phyloP scores from a whole-genome alignment of 108 stramenopile genomes.

The Nitzschia sp. region DNA sequence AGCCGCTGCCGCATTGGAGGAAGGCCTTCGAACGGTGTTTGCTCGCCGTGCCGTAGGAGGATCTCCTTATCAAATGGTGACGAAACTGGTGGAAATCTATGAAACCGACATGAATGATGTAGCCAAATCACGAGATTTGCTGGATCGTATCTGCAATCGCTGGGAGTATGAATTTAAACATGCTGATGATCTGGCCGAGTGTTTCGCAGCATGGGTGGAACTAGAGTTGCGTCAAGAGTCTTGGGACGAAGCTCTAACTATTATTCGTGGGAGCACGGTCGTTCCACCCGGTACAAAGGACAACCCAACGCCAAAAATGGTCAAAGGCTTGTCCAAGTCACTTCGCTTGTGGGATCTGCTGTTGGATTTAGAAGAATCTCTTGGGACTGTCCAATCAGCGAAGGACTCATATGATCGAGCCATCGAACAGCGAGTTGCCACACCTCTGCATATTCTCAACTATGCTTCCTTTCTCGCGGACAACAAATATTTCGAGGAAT shows the following conservation, averaged over 20 bases:
- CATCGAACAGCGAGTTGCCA: conserved; percentile 92
- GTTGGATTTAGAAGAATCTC: conserved; percentile 95
- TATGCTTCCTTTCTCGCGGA: conserved; percentile 91
- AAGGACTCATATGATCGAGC: conserved; percentile 93
- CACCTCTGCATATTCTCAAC: conserved; percentile 92
- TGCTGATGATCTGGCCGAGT: conserved; percentile 91
- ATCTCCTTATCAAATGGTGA: conserved; percentile 73
- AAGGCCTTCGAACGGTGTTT: conserved; percentile 69
- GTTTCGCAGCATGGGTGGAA: conserved; percentile 92
- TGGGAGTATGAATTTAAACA: conserved; percentile 64
- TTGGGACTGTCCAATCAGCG: conserved; percentile 91
- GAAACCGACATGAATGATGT: conserved; percentile 68
- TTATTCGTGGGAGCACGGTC: conserved; percentile 62
- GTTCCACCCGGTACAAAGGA: conserved; percentile 31
- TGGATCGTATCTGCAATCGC: conserved; percentile 71
- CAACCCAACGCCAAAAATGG: conserved; percentile 19
- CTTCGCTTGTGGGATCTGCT: conserved; percentile 90
- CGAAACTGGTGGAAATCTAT: conserved; percentile 77
- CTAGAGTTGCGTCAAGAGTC: conserved; percentile 89
- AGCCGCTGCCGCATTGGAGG: conserved; percentile 71
- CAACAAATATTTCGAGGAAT: conserved; percentile 93
- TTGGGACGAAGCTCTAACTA: conserved; percentile 85
- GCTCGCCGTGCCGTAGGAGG: conserved; percentile 74
- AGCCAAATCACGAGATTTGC: conserved; percentile 78
- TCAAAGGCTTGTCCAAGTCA: conserved; percentile 56